phyloP scores from a whole-genome alignment of 1,284 basidiomycete species.

The Boletus sp. region DNA sequence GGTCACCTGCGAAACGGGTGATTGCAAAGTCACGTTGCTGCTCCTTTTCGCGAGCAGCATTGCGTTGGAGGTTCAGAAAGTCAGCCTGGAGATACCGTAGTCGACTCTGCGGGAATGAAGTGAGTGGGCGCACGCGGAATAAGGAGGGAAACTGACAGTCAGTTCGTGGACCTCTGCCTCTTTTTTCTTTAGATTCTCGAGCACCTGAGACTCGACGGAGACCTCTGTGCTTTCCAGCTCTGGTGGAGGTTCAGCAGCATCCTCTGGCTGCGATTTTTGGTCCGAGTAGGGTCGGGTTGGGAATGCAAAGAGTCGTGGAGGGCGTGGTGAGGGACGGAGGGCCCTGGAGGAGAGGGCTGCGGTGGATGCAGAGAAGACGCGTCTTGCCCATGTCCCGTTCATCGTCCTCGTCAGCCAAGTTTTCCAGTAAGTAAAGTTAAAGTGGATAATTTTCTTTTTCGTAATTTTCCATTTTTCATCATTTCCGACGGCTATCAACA shows the following conservation, averaged over 20 bases:
- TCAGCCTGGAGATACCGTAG: slow-evolving; percentile 90
- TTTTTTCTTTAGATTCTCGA: slow-evolving; percentile 62
- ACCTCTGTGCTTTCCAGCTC: slow-evolving; percentile 30
- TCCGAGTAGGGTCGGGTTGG: slow-evolving; percentile 51
- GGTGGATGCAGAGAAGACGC: slow-evolving; percentile 54
- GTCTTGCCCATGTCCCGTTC: slow-evolving; percentile 48
- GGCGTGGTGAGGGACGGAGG: slow-evolving; percentile 37
- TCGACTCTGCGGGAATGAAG: slow-evolving; percentile 52
- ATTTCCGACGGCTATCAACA: slow-evolving; percentile 9
- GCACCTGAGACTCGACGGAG: slow-evolving; percentile 36
- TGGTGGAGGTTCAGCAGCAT: slow-evolving; percentile 29
- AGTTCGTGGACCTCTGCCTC: slow-evolving; percentile 71
- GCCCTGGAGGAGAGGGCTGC: slow-evolving; percentile 48
- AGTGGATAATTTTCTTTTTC: background rate
- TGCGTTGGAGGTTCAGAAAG: slow-evolving; percentile 91
- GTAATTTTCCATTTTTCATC: background rate
- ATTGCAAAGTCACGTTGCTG: slow-evolving; percentile 94
- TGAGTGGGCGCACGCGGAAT: slow-evolving; percentile 5
- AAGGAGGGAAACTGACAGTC: slow-evolving; percentile 49
- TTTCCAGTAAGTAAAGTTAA: background rate
- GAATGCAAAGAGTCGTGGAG: slow-evolving; percentile 22
- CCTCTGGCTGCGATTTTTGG: slow-evolving; percentile 32
- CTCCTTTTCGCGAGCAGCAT: slow-evolving; percentile 85
- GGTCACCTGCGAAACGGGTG: slow-evolving; percentile 83
- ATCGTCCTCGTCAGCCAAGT: slow-evolving; percentile 31